Percentiles rank a stretch among this genome's conserved stretches.
phyloP scores from a whole-genome alignment of 768 basidiomycete species.

The Porphyrellus cyaneotinctus region DNA sequence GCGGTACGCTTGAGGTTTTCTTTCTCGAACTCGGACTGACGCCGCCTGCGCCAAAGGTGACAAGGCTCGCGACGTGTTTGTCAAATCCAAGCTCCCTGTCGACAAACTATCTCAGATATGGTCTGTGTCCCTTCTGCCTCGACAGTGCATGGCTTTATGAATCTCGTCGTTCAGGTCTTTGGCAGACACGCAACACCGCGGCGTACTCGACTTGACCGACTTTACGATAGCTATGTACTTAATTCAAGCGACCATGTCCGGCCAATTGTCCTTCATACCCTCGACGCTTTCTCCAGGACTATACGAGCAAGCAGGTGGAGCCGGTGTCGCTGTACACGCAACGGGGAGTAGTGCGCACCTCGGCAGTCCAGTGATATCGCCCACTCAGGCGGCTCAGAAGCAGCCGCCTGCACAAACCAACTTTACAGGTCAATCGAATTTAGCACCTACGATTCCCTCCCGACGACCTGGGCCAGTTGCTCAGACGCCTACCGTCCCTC shows the following conservation, averaged over 20 bases:
- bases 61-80: constrained; percentile 84
- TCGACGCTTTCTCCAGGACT: constrained; percentile 72
- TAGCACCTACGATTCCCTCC: constrained; percentile 22
- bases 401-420: constrained; percentile 62
- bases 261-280: constrained; percentile 68
- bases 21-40: not conserved
- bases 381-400: constrained; percentile 44
- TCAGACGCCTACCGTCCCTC: constrained; percentile 22
- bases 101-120: constrained; percentile 93
- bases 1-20: constrained; percentile 46
- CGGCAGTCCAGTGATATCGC: constrained; percentile 51
- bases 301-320: constrained; percentile 75
- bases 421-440: constrained; percentile 39
- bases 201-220: constrained; percentile 82
- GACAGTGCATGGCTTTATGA: not conserved
- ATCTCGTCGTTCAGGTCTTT: constrained; percentile 58
- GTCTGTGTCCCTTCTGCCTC: constrained; percentile 39
- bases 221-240: constrained; percentile 96
- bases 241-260: constrained; percentile 89
- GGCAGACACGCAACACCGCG: constrained; percentile 92
- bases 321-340: constrained; percentile 42
- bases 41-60: constrained; percentile 45
- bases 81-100: constrained; percentile 84
- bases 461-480: constrained; percentile 17
- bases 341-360: constrained; percentile 58